Conservation (phyloP, 192 early-diverging fungal genomes). For the Lunasporangiospora selenospora region DNA sequence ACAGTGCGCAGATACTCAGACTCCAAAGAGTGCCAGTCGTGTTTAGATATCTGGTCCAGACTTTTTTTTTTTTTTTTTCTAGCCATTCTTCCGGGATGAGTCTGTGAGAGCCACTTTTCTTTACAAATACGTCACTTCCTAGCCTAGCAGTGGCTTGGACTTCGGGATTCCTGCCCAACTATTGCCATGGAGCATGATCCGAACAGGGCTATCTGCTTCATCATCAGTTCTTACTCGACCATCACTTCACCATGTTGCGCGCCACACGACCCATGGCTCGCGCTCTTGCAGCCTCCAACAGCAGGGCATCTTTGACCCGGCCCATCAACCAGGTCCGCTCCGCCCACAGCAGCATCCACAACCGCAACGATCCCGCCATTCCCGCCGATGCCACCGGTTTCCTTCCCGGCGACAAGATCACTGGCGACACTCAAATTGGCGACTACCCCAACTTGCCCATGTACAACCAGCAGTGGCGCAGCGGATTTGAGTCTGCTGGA, state of each 20-base stretch:
- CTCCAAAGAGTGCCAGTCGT: too few relatives aligned
- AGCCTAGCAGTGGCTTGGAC: too few relatives aligned
- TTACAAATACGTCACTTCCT: too few relatives aligned
- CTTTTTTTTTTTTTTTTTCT: too few relatives aligned
- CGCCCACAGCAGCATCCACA: conserved; percentile 15
- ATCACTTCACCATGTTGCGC: conserved; percentile 8
- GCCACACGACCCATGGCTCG: conserved; percentile 2
- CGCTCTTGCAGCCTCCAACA: not conserved
- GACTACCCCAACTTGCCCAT: conserved; percentile 78
- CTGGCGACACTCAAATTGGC: conserved; percentile 74
- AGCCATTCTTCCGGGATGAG: too few relatives aligned
- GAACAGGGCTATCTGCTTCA: too few relatives aligned
- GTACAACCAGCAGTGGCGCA: conserved; percentile 64
- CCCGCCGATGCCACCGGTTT: conserved; percentile 35
- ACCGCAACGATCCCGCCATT: conserved; percentile 38
- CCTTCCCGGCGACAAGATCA: conserved; percentile 50
- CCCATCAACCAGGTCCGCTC: not conserved
- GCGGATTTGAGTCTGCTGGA: conserved; percentile 54
- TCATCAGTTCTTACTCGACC: too few relatives aligned
- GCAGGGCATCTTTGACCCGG: not conserved
- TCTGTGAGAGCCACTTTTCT: too few relatives aligned
- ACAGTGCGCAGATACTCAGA: too few relatives aligned
- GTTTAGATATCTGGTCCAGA: too few relatives aligned
- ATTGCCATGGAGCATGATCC: too few relatives aligned
- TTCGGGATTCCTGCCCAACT: too few relatives aligned